These are phyloP conservation scores for Neonectria neomacrospora DNA, from an alignment of 2,329 filamentous ascomycete species.

Conservation along the genomic window DNA sequence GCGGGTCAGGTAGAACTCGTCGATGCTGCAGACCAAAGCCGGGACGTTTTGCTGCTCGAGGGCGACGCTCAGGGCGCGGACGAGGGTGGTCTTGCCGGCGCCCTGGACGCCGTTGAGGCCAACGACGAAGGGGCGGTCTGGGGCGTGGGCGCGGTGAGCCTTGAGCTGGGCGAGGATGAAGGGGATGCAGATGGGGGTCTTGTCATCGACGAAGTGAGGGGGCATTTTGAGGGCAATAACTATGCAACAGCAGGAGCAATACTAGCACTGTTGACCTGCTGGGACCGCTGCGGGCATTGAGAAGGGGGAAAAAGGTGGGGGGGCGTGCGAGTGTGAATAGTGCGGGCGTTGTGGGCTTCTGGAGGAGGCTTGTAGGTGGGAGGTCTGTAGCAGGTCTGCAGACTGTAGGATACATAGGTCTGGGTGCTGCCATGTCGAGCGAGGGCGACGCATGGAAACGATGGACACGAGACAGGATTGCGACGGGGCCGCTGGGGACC, in stretches of 20 bases:
- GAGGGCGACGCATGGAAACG: too few species aligned
- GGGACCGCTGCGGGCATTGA: not conserved
- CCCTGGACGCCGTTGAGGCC: conserved; percentile 94
- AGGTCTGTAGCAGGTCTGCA: too few species aligned
- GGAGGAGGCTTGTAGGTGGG: too few species aligned
- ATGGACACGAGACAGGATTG: conserved; percentile 1
- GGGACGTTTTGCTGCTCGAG: conserved; percentile 68
- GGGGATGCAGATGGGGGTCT: conserved; percentile 79
- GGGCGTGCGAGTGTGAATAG: not conserved
- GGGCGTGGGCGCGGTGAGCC: conserved; percentile 54
- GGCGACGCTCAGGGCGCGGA: conserved; percentile 70
- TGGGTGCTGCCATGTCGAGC: conserved; percentile 22
- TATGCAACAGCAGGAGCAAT: not conserved
- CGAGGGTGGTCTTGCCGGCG: conserved; percentile 91
- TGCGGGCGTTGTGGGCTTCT: not conserved
- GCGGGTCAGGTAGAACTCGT: conserved; percentile 88
- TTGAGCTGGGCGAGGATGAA: conserved; percentile 75
- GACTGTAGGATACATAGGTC: too few species aligned
- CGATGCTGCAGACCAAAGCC: conserved; percentile 81
- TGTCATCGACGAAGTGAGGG: conserved; percentile 74
- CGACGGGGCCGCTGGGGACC: too few species aligned
- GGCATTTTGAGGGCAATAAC: conserved; percentile 40
- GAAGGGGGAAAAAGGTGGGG: not conserved
- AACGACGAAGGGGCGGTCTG: conserved; percentile 76
- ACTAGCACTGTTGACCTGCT: not conserved